Evolutionary conservation across 495 filamentous ascomycete genomes (phyloP), one percentile per base, ranked within the genome.

Genomic region (Sphaerosporella brunnea): DNA sequence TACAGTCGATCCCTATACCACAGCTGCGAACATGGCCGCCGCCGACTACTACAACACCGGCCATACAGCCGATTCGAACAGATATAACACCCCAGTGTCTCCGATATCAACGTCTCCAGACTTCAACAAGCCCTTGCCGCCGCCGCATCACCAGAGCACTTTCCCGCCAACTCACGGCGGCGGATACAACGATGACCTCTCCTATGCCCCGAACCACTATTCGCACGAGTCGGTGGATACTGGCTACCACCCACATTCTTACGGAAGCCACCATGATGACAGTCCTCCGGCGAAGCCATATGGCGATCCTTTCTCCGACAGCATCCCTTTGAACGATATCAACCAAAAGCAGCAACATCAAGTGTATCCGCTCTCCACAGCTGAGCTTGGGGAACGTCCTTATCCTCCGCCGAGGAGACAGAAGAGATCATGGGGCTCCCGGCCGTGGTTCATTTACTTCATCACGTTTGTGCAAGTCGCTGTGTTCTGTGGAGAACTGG

Each of bases 401-500:
- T 70, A 70, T 55, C 69, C 72, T 34, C 63, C 18, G 53, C 45
- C 24, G 30, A 36, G 18, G 35, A 32, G 19, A 53, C 55, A 26
- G 54, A 53, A 26, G 53, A 58, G 43, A 48, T 56, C 35, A 35
- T 50, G 26, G 55, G 62, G 49, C 59, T 55, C 40, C 50, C 56
- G 73, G 53, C 60, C 88, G 1, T 86, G 82, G 70, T 77, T 93
- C 10, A 81, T 84, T 7, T 97, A 85, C 62, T 61, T 76, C 32
- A 72, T 95, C 35, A 86, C 85, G 2, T 26, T 75, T 13, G 69
- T 84, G 16, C 85, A 96, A 62, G 64, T 92, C 10, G 68, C 67
- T 8, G 84, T 95, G n/a, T 97, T 97, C 54, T 82, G 95, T 53
- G 84, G 69, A 26, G 84, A 95, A 69, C 63, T 97, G 45, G 78